A percentile compares a stretch with the other conserved stretches of the same genome.
phyloP scores from a whole-genome alignment of 441 rosid species.

The Populus trichocarpa region DNA sequence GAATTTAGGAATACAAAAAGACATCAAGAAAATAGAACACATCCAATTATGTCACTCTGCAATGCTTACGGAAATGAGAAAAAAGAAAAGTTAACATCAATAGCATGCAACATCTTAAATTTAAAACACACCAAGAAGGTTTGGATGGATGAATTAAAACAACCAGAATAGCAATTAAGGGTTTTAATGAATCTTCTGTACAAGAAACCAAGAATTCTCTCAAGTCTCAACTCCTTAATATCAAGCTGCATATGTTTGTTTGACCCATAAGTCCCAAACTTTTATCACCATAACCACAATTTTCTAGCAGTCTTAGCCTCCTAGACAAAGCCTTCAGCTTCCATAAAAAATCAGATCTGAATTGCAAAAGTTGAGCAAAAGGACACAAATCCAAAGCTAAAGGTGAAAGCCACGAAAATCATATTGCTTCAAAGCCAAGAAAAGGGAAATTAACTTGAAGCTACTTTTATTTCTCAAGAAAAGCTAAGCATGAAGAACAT shows the following conservation, averaged over 20 bases:
- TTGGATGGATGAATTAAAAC: neutral
- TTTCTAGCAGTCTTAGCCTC: neutral
- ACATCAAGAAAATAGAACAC: slow-evolving; percentile 1
- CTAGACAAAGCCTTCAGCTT: neutral
- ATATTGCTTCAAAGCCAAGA: neutral
- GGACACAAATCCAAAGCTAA: neutral
- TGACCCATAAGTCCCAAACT: neutral
- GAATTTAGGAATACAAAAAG: neutral
- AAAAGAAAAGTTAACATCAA: neutral
- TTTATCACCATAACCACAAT: slow-evolving; percentile 1
- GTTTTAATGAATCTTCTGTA: neutral
- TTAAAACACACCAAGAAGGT: neutral
- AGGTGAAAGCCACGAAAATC: neutral
- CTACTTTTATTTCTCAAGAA: neutral
- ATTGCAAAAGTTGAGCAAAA: neutral
- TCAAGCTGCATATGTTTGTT: neutral
- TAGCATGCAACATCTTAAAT: neutral
- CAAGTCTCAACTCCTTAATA: no score
- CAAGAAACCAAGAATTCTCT: neutral
- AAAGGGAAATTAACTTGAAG: neutral
- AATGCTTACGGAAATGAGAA: neutral
- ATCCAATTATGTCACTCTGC: neutral
- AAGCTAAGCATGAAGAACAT: neutral
- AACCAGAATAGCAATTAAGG: neutral
- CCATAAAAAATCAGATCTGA: neutral